These are phyloP conservation scores for Panellus pusillus DNA, from an alignment of 768 basidiomycete genomes.

Conservation along the genomic window DNA sequence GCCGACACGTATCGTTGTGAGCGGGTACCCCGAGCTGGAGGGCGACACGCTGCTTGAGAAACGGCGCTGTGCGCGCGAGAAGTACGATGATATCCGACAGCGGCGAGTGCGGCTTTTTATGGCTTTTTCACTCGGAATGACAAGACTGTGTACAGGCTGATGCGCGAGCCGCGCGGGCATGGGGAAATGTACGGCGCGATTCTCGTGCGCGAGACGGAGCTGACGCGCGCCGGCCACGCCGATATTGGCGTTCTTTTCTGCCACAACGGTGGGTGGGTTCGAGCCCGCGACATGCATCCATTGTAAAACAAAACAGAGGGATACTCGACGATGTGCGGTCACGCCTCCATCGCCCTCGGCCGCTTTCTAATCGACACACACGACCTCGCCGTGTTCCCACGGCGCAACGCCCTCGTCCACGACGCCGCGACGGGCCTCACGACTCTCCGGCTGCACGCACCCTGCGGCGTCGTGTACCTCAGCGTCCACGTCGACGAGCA, in stretches of 20 bases:
- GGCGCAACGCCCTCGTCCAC: constrained; percentile 24
- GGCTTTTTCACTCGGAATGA: not conserved
- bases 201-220: constrained; percentile 36
- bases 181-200: constrained; percentile 43
- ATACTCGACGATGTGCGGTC: constrained; percentile 44
- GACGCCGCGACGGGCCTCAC: constrained; percentile 21
- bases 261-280: constrained; percentile 34
- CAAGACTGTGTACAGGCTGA: constrained; percentile 26
- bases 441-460: constrained; percentile 35
- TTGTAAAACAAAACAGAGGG: constrained; percentile 29
- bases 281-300: not conserved
- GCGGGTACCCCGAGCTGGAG: constrained; percentile 33
- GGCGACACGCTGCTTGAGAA: constrained; percentile 37
- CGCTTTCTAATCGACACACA: constrained; percentile 40
- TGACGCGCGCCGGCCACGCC: constrained; percentile 31
- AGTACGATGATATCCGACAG: constrained; percentile 30
- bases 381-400: constrained; percentile 32
- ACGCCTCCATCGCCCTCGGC: constrained; percentile 41
- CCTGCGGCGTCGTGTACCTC: constrained; percentile 38
- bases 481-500: constrained; percentile 27
- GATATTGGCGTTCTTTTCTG: constrained; percentile 44
- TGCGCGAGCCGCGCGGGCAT: constrained; percentile 41
- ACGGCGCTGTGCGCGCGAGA: constrained; percentile 29
- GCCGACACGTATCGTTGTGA: constrained; percentile 39
- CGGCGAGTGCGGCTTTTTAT: constrained; percentile 2